Evolutionary conservation across 176 grass and related monocot species (phyloP).

Genomic region (Aegilops bicornis): DNA sequence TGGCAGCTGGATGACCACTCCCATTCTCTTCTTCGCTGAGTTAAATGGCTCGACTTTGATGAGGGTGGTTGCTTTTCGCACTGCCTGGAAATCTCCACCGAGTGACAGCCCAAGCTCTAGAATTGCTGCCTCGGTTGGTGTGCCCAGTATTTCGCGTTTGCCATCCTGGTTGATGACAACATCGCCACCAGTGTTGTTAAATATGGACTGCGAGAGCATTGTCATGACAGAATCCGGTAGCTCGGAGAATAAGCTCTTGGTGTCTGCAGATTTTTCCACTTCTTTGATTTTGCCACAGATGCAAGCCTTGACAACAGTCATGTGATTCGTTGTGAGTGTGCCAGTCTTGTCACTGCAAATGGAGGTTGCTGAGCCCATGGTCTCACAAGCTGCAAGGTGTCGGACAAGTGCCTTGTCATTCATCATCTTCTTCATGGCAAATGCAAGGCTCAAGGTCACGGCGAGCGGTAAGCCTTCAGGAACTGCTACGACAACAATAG

Average conservation of each 20-base stretch:
- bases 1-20: slow-evolving; percentile 79
- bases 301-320: slow-evolving; percentile 95
- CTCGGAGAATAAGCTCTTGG: slow-evolving; percentile 46
- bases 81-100: slow-evolving; percentile 63
- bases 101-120: slow-evolving; percentile 81
- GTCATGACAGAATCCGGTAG: slow-evolving; percentile 57
- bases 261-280: slow-evolving; percentile 40
- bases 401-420: slow-evolving; percentile 93
- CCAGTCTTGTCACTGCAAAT: slow-evolving; percentile 98
- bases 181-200: slow-evolving; percentile 89
- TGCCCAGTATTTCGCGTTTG: slow-evolving; percentile 82
- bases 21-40: slow-evolving; percentile 95
- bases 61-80: slow-evolving; percentile 59
- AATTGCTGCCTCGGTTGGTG: slow-evolving; percentile 88
- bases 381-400: slow-evolving; percentile 92
- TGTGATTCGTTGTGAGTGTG: slow-evolving; percentile 90
- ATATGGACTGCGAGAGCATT: slow-evolving; percentile 71
- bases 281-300: slow-evolving; percentile 77
- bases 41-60: slow-evolving; percentile 93
- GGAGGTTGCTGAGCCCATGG: slow-evolving; percentile 87
- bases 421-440: slow-evolving; percentile 99
- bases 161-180: slow-evolving; percentile 73
- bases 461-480: slow-evolving; percentile 91
- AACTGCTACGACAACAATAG: slow-evolving; percentile 87
- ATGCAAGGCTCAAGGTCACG: slow-evolving; percentile 92